A percentile compares a stretch with the other conserved stretches of the same genome.
phyloP scores from a whole-genome alignment of 164 flowering plant genomes.

The Cinnamomum micranthum region DNA sequence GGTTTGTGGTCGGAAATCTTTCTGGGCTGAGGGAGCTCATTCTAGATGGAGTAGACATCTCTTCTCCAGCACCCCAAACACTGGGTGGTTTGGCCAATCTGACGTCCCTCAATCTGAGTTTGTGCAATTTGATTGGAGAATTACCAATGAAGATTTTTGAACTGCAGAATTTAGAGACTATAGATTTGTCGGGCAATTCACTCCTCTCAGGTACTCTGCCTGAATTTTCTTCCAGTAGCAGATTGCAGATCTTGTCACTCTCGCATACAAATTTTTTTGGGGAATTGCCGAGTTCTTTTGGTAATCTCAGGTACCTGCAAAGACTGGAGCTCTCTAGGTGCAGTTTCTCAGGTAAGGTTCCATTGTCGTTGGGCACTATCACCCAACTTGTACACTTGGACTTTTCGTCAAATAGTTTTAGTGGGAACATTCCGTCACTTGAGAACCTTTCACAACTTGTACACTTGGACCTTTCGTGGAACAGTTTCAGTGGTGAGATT shows the following conservation, averaged over 20 bases:
- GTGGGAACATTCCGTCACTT: constrained; percentile 38
- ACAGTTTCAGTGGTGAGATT: constrained; percentile 33
- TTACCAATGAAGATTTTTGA: not conserved
- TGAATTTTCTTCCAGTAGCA: constrained; percentile 21
- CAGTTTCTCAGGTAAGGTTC: constrained; percentile 38
- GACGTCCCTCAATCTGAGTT: not conserved
- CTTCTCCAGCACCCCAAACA: not conserved
- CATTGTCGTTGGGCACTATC: constrained; percentile 25
- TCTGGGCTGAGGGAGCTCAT: constrained; percentile 12
- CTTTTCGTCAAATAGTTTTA: not conserved
- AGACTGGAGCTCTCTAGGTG: constrained; percentile 25
- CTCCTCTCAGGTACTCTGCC: constrained; percentile 27
- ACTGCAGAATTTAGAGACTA: constrained; percentile 26
- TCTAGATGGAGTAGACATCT: not conserved
- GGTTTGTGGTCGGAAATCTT: not conserved
- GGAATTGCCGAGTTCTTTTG: constrained; percentile 32
- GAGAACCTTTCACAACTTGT: constrained; percentile 25
- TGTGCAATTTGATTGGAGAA: not conserved
- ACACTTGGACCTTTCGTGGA: constrained; percentile 18
- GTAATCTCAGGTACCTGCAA: constrained; percentile 26
- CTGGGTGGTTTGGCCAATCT: not conserved
- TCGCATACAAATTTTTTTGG: constrained; percentile 30
- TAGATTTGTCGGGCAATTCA: constrained; percentile 27
- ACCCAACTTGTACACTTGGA: constrained; percentile 34
- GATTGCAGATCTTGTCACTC: constrained; percentile 22